Percentiles rank a stretch among this genome's conserved stretches.
phyloP scores from a whole-genome alignment of 495 filamentous ascomycete species.

The Aspergillus hancockii region DNA sequence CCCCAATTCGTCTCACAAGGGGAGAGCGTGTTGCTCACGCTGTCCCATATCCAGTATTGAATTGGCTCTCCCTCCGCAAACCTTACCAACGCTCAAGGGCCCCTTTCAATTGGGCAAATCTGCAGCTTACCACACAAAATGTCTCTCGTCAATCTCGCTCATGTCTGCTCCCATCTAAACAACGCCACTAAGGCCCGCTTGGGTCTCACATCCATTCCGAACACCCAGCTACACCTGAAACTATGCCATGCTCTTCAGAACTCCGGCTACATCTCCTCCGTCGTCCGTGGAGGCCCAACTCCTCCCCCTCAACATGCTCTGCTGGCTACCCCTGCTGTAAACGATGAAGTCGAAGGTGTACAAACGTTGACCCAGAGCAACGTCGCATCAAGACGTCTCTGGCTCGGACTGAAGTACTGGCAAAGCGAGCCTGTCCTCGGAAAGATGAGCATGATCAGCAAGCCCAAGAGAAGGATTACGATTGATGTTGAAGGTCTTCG shows the following conservation, averaged over 20 bases:
- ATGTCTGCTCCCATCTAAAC: constrained; percentile 91
- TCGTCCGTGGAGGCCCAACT: constrained; percentile 72
- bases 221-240: constrained; percentile 75
- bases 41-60: background rate
- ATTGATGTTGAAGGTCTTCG: constrained; percentile 61
- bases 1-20: background rate
- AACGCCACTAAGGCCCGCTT: constrained; percentile 87
- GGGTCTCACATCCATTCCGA: constrained; percentile 82
- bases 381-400: constrained; percentile 73
- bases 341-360: constrained; percentile 33
- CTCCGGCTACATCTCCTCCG: constrained; percentile 76
- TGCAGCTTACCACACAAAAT: constrained; percentile 50
- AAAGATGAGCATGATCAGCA: constrained; percentile 68
- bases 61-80: constrained; percentile 3
- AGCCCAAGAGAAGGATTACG: constrained; percentile 71
- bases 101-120: constrained; percentile 23
- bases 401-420: constrained; percentile 94
- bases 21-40: background rate
- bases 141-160: constrained; percentile 79
- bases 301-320: constrained; percentile 61
- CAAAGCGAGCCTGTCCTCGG: constrained; percentile 81
- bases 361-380: constrained; percentile 76
- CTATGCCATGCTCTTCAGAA: constrained; percentile 78
- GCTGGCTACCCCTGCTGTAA: constrained; percentile 44
- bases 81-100: constrained; percentile 9